Conservation (phyloP, 192 early-diverging fungal genomes). For the Phlyctochytrium planicorne region DNA sequence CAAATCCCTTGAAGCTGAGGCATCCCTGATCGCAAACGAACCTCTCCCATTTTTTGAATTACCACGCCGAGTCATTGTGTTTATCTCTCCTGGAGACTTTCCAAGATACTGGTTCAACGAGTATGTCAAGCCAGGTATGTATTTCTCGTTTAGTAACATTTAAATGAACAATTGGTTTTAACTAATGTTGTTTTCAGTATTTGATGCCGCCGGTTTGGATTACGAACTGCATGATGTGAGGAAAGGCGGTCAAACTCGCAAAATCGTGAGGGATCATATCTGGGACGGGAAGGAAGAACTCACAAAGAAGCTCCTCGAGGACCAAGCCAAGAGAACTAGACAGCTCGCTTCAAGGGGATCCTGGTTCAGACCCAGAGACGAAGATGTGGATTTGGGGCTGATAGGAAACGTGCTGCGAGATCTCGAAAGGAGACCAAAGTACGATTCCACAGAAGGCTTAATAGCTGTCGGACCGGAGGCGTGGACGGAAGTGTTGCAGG, state of each 20-base stretch:
- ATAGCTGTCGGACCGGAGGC: constrained; percentile 39
- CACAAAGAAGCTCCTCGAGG: not conserved
- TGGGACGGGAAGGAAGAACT: constrained; percentile 40
- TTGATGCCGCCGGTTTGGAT: constrained; percentile 44
- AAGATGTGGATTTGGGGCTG: not conserved
- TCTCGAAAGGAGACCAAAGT: constrained; percentile 21
- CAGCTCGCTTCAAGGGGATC: not conserved
- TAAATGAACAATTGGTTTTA: not conserved
- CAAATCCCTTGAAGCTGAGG: constrained; percentile 8
- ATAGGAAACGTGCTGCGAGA: constrained; percentile 7
- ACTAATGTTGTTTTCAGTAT: constrained; percentile 27
- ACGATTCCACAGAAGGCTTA: constrained; percentile 27
- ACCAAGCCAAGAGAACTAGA: not conserved
- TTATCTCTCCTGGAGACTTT: constrained; percentile 34
- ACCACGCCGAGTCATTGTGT: constrained; percentile 31
- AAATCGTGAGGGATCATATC: constrained; percentile 25
- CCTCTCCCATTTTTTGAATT: constrained; percentile 10
- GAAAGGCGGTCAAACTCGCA: constrained; percentile 12
- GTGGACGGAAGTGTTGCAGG: constrained; percentile 39
- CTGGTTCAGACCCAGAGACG: not conserved
- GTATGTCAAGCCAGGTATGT: constrained; percentile 41
- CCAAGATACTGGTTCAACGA: constrained; percentile 43
- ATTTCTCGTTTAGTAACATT: not conserved
- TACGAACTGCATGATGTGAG: constrained; percentile 35
- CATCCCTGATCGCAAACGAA: constrained; percentile 18